Base-by-base conservation (phyloP, 1,139 yeast species). In the Petasospora rhodanensis region DNA sequence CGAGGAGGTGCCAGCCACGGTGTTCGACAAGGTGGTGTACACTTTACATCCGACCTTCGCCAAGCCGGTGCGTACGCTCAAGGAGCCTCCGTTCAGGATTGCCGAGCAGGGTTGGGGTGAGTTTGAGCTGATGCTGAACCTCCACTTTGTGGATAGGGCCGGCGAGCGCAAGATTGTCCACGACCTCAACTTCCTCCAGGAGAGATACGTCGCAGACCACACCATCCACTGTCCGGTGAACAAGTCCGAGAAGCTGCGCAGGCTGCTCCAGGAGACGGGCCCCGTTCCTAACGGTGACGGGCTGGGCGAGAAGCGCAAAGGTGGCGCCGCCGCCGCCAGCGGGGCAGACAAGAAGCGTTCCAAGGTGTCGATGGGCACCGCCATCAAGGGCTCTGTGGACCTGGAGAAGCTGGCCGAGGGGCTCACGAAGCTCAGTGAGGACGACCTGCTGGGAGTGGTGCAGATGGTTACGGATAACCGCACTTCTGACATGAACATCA, bases 71-170 rank as follows among this genome's bases (percentile, higher is more conserved):
- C 73, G 97, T 61, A 69, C 81, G 7, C 59, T 86, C 52, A 86
- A 84, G 53, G 79, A 79, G 52, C 76, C 84, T 14, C 98, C 98
- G n/a, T 91, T 89, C 63, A 73, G 65, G 54, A 81, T 91, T 35
- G 85, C 79, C 55, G 98, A 91, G 59, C 82, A 86, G 64, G 98
- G 98, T 30, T 91, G 98, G 98, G 98, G 98, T 55, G 98, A 91
- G 49, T 89, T 89, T 54, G 96, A 89, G 55, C 73, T 91, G 54
- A 86, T 85, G 30, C 79, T 91, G 45, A 71, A 84, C 14, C 67
- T 87, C 38, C 84, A 81, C 46, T 67, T 84, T 38, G 71, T 83
- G 21, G 97, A 94, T 40, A 83, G 82, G 53, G 83, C 81, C 34
- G 97, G 96, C 29, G 96, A 87, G 56, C 72, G 84, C 45, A 83